Conservation (phyloP, 495 filamentous ascomycete species). For the Pyrenopolyporus hunteri region DNA sequence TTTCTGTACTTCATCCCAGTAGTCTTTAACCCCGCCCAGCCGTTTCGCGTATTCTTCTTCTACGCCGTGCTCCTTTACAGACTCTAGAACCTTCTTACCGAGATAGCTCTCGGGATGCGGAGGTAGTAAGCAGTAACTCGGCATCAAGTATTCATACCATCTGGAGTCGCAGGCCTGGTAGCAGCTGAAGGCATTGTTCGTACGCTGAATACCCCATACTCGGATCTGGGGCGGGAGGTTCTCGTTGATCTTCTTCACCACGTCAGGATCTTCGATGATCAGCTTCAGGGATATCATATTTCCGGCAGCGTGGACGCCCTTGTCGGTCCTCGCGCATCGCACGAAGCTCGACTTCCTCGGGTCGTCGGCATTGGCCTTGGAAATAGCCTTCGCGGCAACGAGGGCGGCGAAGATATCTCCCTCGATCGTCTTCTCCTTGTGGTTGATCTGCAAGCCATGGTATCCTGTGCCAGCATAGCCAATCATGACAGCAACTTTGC, state of each 20-base stretch:
- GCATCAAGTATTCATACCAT: constrained; percentile 96
- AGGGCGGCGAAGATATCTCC: constrained; percentile 95
- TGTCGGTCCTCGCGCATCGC: constrained; percentile 93
- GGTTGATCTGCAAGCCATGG: constrained; percentile 88
- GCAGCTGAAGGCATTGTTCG: constrained; percentile 84
- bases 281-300: constrained; percentile 96
- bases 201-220: constrained; percentile 88
- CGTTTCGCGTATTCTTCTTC: constrained; percentile 68
- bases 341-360: constrained; percentile 95
- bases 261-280: constrained; percentile 87
- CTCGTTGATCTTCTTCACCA: constrained; percentile 89
- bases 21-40: constrained; percentile 76
- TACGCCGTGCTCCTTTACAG: constrained; percentile 72
- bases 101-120: constrained; percentile 87
- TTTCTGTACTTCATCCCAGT: constrained; percentile 82
- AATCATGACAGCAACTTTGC: constrained; percentile 92
- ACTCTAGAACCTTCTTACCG: constrained; percentile 74
- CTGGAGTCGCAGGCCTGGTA: constrained; percentile 93
- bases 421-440: constrained; percentile 87
- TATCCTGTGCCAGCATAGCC: constrained; percentile 98
- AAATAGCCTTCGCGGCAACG: constrained; percentile 87
- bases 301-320: constrained; percentile 95
- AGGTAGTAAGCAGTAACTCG: constrained; percentile 86
- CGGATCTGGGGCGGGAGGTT: constrained; percentile 85
- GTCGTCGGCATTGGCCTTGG: constrained; percentile 93